Evolutionary conservation across 164 flowering plant species (phyloP).

Genomic region (grape (Vitis vinifera)): ASM3070453v1 NC_081807.1:3433501-3434000

Average conservation of each 20-base stretch:
- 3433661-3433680: too few species aligned
- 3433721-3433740: slow-evolving; percentile 51
- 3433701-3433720: too few species aligned
- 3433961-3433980: background rate
- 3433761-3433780: slow-evolving; percentile 58
- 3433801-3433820: slow-evolving; percentile 84
- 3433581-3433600: too few species aligned
- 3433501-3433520: too few species aligned
- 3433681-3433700: too few species aligned
- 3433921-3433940: slow-evolving; percentile 74
- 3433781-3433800: slow-evolving; percentile 66
- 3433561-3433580: too few species aligned
- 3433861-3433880: slow-evolving; percentile 70
- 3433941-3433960: slow-evolving; percentile 7
- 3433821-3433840: slow-evolving; percentile 82
- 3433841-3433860: slow-evolving; percentile 69
- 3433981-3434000: background rate
- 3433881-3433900: slow-evolving; percentile 78
- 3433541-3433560: too few species aligned
- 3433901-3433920: slow-evolving; percentile 74
- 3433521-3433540: too few species aligned
- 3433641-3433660: too few species aligned
- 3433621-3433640: too few species aligned
- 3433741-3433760: slow-evolving; percentile 60
- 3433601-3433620: too few species aligned